Percentiles rank a stretch among this genome's conserved stretches.
Conservation (phyloP, 768 basidiomycete species). For the Baorangia bicolor region DNA sequence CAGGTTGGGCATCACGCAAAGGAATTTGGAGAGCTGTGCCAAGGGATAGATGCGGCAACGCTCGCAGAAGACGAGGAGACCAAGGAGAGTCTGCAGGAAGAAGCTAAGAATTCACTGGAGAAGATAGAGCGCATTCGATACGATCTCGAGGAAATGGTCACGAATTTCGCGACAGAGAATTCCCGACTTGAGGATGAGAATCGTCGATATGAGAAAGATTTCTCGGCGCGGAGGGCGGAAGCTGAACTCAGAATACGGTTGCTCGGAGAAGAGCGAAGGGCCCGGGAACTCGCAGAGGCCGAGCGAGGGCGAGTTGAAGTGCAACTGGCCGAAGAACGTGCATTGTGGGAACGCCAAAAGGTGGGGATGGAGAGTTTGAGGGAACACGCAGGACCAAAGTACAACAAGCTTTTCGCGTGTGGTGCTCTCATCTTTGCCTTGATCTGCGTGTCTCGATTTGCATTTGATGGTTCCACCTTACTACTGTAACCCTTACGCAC, state of each 20-base stretch:
- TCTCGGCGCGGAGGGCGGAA: constrained; percentile 11
- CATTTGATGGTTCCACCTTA: constrained; percentile 2
- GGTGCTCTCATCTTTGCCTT: constrained; percentile 16
- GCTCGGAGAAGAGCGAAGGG: constrained; percentile 24
- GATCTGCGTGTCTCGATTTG: constrained; percentile 14
- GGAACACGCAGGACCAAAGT: not conserved
- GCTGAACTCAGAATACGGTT: constrained; percentile 8
- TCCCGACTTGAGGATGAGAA: constrained; percentile 27
- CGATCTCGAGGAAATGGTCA: constrained; percentile 40
- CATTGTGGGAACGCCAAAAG: constrained; percentile 5
- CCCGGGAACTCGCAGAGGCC: constrained; percentile 18
- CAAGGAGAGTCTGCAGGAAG: constrained; percentile 37
- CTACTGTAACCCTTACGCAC: not conserved
- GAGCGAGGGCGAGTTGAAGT: constrained; percentile 13
- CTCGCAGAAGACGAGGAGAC: constrained; percentile 40
- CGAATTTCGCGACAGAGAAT: constrained; percentile 37
- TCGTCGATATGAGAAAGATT: constrained; percentile 9
- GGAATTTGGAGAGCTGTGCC: constrained; percentile 41
- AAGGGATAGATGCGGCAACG: constrained; percentile 42
- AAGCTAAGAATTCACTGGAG: constrained; percentile 37
- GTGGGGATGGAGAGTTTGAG: not conserved
- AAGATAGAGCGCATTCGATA: constrained; percentile 41
- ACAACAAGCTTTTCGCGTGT: constrained; percentile 12
- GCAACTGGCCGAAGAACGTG: constrained; percentile 17
- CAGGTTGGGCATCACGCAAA: constrained; percentile 42